Evolutionary conservation across 1,284 basidiomycete genomes (phyloP).

Genomic region (Lignosus rhinocerotis): DNA sequence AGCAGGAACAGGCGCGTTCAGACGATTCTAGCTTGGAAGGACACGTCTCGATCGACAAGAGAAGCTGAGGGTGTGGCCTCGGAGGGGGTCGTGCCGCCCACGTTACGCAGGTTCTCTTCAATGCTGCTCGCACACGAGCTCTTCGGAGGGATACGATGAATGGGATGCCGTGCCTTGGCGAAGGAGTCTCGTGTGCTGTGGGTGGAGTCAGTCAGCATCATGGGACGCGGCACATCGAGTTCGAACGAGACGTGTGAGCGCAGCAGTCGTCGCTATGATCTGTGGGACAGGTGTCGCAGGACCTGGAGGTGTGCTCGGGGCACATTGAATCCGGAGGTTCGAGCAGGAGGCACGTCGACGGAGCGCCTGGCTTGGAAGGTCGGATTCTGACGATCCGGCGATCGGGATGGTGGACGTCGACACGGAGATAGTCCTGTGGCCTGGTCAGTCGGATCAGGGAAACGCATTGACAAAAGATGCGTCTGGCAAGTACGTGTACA

Average conservation of each 20-base stretch:
- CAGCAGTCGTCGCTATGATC: not conserved
- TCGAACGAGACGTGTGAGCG: not conserved
- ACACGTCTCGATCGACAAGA: conserved; percentile 13
- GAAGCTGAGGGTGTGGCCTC: conserved; percentile 2
- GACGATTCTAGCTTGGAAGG: conserved; percentile 1
- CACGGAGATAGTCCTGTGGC: not conserved
- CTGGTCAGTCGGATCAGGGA: not conserved
- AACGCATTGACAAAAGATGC: not conserved
- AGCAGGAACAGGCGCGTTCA: not conserved
- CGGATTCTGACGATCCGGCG: not conserved
- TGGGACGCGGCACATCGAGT: conserved; percentile 11
- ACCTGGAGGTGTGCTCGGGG: not conserved
- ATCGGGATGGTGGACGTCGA: not conserved
- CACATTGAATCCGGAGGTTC: not conserved
- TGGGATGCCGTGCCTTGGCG: conserved; percentile 9
- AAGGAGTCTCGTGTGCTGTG: conserved; percentile 2
- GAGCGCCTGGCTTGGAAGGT: not conserved
- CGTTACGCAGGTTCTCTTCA: not conserved
- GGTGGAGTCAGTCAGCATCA: conserved; percentile 15
- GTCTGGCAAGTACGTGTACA: too few relatives aligned
- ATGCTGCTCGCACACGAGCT: conserved; percentile 3
- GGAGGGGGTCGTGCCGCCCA: conserved; percentile 6
- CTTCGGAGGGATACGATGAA: not conserved
- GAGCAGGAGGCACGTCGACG: not conserved
- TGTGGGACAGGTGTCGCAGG: not conserved